Conservation (phyloP, 2,329 filamentous ascomycete genomes). For the Stachybotrys chartarum region DNA sequence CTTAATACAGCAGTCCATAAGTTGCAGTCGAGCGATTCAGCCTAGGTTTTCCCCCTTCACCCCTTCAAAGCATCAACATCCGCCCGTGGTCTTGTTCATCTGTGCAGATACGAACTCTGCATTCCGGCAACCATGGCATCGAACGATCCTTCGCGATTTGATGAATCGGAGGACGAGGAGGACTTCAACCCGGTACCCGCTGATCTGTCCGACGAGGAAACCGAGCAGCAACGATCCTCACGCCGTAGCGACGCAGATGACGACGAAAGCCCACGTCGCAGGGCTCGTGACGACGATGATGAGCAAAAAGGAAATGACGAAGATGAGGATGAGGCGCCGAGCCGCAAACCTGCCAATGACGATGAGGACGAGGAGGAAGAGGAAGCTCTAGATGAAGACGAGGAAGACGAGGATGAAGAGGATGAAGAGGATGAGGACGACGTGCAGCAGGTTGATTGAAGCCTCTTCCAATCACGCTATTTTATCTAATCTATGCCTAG, state of each 20-base stretch:
- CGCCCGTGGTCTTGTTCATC: not conserved
- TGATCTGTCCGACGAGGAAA: constrained; percentile 59
- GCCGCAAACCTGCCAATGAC: constrained; percentile 2
- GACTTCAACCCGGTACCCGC: constrained; percentile 82
- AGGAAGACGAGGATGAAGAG: constrained; percentile 48
- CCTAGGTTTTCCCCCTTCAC: too few species aligned
- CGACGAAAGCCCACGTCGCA: constrained; percentile 22
- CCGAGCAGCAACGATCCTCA: constrained; percentile 26
- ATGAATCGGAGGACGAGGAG: constrained; percentile 70
- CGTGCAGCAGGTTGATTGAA: constrained; percentile 50
- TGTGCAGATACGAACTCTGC: not conserved
- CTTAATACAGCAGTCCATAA: too few species aligned
- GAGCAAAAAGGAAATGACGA: constrained; percentile 29
- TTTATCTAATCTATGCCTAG: constrained; percentile 20
- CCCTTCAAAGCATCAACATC: too few species aligned
- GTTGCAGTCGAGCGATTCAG: too few species aligned
- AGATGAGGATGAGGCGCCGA: constrained; percentile 6
- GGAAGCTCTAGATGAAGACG: constrained; percentile 31
- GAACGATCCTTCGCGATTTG: constrained; percentile 39
- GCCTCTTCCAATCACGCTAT: not conserved
- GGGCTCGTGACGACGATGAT: constrained; percentile 27
- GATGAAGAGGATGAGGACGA: constrained; percentile 60
- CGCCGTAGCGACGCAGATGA: constrained; percentile 31
- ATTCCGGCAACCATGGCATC: constrained; percentile 34
- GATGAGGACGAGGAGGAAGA: constrained; percentile 26